Conservation (phyloP, 305 asterid species). For the Fraxinus nigra region DNA sequence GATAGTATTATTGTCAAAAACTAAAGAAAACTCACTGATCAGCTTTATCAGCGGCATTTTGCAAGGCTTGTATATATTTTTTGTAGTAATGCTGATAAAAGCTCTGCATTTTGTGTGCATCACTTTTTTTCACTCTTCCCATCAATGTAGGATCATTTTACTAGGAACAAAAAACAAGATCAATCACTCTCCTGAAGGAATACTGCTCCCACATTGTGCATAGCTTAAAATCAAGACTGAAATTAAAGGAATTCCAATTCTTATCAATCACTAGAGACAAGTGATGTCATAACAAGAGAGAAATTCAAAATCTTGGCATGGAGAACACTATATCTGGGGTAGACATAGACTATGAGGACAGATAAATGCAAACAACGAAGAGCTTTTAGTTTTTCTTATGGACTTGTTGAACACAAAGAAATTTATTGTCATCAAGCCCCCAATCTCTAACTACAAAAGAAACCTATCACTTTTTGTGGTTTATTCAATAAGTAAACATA, state of each 20-base stretch:
- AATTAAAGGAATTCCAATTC: background rate
- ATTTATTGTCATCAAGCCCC: background rate
- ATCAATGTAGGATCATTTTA: slow-evolving; percentile 94
- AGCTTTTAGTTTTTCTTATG: background rate
- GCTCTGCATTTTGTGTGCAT: slow-evolving; percentile 99
- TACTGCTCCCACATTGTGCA: background rate
- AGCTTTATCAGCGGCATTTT: slow-evolving; percentile 97
- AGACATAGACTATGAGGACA: background rate
- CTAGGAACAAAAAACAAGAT: slow-evolving; percentile 41
- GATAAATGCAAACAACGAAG: background rate
- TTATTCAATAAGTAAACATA: background rate
- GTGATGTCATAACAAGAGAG: background rate
- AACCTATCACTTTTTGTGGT: background rate
- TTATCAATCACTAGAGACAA: background rate
- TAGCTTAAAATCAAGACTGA: background rate
- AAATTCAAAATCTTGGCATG: background rate
- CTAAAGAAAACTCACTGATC: slow-evolving; percentile 67
- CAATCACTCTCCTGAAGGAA: background rate
- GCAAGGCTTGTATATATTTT: slow-evolving; percentile 96
- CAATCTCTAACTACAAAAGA: background rate
- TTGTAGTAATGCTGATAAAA: slow-evolving; percentile 97
- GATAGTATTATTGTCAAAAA: background rate
- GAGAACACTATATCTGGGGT: background rate
- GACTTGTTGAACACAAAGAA: background rate
- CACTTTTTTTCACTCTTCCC: slow-evolving; percentile 99